Evolutionary conservation across 2,329 filamentous ascomycete species (phyloP).

Genomic region (Ceratocystis cacaofunesta): DNA sequence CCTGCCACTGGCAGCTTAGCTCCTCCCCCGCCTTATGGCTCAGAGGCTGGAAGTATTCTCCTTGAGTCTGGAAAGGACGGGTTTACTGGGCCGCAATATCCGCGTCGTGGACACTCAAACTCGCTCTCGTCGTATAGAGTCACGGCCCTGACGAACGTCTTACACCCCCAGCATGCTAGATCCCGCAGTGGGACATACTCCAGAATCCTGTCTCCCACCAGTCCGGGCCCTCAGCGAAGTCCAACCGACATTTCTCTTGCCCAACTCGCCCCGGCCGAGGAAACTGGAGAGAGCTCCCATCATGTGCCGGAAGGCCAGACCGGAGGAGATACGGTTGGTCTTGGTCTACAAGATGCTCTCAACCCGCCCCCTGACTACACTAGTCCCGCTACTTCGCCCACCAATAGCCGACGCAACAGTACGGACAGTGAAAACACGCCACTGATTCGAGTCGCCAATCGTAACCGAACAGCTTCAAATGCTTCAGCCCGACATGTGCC

Average conservation of each 20-base stretch:
- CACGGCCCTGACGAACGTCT: conserved; percentile 29
- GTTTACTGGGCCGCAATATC: conserved; percentile 24
- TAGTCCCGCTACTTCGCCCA: conserved; percentile 47
- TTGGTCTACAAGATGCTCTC: conserved; percentile 39
- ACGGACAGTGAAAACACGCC: conserved; percentile 41
- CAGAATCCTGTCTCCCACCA: conserved; percentile 59
- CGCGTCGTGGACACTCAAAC: conserved; percentile 29
- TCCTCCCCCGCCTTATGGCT: conserved; percentile 89
- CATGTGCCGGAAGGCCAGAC: conserved; percentile 22
- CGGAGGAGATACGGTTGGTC: conserved; percentile 23
- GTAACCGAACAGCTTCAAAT: conserved; percentile 36
- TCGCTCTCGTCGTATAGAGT: conserved; percentile 24
- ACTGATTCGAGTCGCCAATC: conserved; percentile 36
- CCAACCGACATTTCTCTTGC: conserved; percentile 93
- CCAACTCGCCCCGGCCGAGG: conserved; percentile 58
- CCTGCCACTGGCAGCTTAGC: conserved; percentile 91
- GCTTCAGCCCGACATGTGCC: conserved; percentile 33
- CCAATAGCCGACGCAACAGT: conserved; percentile 40
- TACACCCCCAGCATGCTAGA: conserved; percentile 51
- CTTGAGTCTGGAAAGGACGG: conserved; percentile 66
- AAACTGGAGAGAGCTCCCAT: conserved; percentile 55
- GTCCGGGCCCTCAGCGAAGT: conserved; percentile 75
- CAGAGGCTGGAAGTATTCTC: conserved; percentile 89
- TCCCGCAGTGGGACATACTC: conserved; percentile 61
- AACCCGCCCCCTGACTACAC: conserved; percentile 59